These are phyloP conservation scores for Monosporozyma servazzii DNA, from an alignment of 805 yeast genomes.

Conservation along the genomic window DNA sequence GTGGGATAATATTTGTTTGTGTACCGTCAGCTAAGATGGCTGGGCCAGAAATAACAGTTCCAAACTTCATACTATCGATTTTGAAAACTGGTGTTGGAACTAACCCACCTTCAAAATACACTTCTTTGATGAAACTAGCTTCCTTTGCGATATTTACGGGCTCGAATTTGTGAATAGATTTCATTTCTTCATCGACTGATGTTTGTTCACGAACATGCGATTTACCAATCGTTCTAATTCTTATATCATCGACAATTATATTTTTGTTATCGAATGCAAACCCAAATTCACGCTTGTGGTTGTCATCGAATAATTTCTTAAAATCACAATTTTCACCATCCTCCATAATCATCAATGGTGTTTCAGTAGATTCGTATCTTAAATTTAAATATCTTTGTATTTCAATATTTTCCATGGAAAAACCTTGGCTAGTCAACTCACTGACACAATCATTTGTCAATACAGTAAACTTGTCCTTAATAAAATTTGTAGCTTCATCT, in stretches of 20 bases:
- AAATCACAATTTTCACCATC: slow-evolving; percentile 28
- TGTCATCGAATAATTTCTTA: slow-evolving; percentile 38
- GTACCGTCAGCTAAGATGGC: slow-evolving; percentile 73
- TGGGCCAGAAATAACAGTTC: slow-evolving; percentile 55
- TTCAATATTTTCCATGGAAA: slow-evolving; percentile 35
- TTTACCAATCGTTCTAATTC: slow-evolving; percentile 68
- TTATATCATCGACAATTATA: slow-evolving; percentile 59
- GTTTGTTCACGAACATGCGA: slow-evolving; percentile 35
- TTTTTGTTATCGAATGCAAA: slow-evolving; percentile 50
- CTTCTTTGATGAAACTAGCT: slow-evolving; percentile 33
- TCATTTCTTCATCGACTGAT: slow-evolving; percentile 46
- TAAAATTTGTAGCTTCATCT: slow-evolving; percentile 16
- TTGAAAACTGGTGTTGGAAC: slow-evolving; percentile 45
- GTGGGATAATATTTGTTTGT: slow-evolving; percentile 69
- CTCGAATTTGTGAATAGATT: slow-evolving; percentile 23
- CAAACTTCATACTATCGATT: slow-evolving; percentile 44
- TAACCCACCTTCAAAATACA: slow-evolving; percentile 49
- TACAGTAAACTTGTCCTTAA: slow-evolving; percentile 38
- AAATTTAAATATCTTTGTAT: slow-evolving; percentile 64
- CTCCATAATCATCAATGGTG: slow-evolving; percentile 61
- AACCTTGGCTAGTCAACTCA: slow-evolving; percentile 46
- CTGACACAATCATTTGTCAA: slow-evolving; percentile 37
- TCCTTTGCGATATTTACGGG: slow-evolving; percentile 20
- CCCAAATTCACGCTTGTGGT: slow-evolving; percentile 66
- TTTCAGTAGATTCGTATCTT: slow-evolving; percentile 85